Evolutionary conservation across 768 basidiomycete genomes (phyloP), one percentile per base, ranked within the genome.

Genomic region (Leccinum incarnatum): DNA sequence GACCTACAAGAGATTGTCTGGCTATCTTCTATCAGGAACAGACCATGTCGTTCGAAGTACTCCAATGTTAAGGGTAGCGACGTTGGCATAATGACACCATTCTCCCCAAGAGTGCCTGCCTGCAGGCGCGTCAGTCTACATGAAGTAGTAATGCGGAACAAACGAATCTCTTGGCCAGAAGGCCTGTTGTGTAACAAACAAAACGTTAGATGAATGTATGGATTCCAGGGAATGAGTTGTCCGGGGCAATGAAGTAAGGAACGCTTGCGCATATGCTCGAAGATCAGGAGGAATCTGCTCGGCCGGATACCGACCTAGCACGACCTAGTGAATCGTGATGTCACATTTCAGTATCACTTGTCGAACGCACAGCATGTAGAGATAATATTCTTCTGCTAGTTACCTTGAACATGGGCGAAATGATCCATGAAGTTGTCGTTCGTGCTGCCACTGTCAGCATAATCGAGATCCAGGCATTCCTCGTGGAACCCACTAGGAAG

Each of bases 251-350:
- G 95, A 91, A 1, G 93, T 93, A 65, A 98, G 80, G 32, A 98
- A 77, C 6, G 89, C 89, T 74, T 98, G 95, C 2, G 96, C 25
- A 27, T 27, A 27, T 27, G 95, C 91, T 64, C 97, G 80, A 54
- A 99, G 87, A 76, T 99, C 97, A 9, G 96, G 91, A 32, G 96
- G 94, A 72, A 98, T 98, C 70, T 95, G 75, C 95, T 98, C 79
- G 97, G 95, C 55, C 97, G 85, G 53, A 98, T 80, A 50, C 94
- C 96, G 63, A 95, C 89, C 93, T 95, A 67, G 8, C 2, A 15
- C 65, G 58, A 25, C 1, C 21, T 21, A 50, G n/a, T n/a, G n/a
- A n/a, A n/a, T n/a, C n/a, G 11, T 29, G 42, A 12, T 5, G 30
- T 17, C 45, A 1, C 19, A 34, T 21, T 11, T 65, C 17, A 60